Evolutionary conservation across 2,329 filamentous ascomycete species (phyloP).

Genomic region (Cercospora janseana): DNA sequence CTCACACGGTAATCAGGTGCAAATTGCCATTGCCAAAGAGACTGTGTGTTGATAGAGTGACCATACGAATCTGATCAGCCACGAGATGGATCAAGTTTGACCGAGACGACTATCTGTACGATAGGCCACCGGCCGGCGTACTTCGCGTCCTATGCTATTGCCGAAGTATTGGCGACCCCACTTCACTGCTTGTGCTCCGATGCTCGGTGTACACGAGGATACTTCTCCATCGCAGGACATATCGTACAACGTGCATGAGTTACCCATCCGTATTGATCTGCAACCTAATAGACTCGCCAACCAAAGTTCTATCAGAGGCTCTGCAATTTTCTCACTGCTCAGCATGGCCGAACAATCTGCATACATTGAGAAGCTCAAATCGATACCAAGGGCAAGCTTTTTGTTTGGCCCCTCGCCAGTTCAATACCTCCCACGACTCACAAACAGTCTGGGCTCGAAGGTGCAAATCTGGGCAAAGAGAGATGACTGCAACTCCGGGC

Average conservation of each 20-base stretch:
- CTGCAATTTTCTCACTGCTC: neutral
- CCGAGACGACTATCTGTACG: constrained; percentile 18
- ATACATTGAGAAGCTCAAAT: constrained; percentile 27
- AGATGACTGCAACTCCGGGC: constrained; percentile 57
- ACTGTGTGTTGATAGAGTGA: neutral
- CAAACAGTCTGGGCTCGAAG: constrained; percentile 55
- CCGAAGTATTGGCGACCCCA: constrained; percentile 13
- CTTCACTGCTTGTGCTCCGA: neutral
- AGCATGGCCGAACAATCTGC: constrained; percentile 17
- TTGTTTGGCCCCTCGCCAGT: constrained; percentile 69
- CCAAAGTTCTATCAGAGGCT: neutral
- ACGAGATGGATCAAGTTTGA: neutral
- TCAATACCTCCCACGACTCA: constrained; percentile 64
- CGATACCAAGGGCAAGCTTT: constrained; percentile 60
- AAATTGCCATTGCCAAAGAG: neutral
- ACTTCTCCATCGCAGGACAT: neutral
- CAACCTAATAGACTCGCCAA: neutral
- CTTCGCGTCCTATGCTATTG: neutral
- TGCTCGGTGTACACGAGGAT: constrained; percentile 1
- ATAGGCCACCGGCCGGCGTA: constrained; percentile 7
- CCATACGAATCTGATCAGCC: neutral
- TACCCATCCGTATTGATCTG: too few relatives aligned
- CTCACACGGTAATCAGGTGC: neutral
- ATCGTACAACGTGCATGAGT: neutral
- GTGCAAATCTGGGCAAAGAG: constrained; percentile 67